These are phyloP conservation scores for Aspergillus sp. DNA, from an alignment of 2,329 filamentous ascomycete species.

Conservation along the genomic window DNA sequence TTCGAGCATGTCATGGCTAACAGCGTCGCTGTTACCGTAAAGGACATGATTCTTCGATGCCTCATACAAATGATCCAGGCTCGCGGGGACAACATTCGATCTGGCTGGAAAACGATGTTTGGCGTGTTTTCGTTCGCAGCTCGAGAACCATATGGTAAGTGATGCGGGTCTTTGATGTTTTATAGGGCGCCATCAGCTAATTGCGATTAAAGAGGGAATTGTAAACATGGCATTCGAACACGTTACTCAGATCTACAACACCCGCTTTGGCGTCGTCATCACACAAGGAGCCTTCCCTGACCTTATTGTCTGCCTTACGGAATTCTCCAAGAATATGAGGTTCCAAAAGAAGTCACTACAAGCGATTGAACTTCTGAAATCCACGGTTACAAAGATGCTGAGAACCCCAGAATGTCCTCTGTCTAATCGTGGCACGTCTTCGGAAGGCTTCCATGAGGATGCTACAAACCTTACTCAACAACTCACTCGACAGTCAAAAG, in stretches of 20 bases:
- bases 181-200: neutral
- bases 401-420: slow-evolving; percentile 93
- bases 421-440: slow-evolving; percentile 61
- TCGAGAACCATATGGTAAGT: slow-evolving; percentile 73
- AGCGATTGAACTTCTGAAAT: slow-evolving; percentile 91
- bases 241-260: slow-evolving; percentile 92
- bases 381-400: slow-evolving; percentile 90
- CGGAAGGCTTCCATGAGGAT: slow-evolving; percentile 44
- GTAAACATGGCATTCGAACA: slow-evolving; percentile 97
- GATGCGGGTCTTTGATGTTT: neutral
- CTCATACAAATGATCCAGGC: slow-evolving; percentile 99
- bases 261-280: slow-evolving; percentile 92
- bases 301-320: slow-evolving; percentile 90
- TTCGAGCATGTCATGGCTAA: slow-evolving; percentile 98
- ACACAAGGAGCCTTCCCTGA: slow-evolving; percentile 96
- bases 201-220: slow-evolving; percentile 67
- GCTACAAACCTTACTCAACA: slow-evolving; percentile 58
- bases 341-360: slow-evolving; percentile 99
- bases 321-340: slow-evolving; percentile 97
- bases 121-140: slow-evolving; percentile 97
- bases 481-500: slow-evolving; percentile 78
- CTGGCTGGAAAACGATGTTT: slow-evolving; percentile 99
- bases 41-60: slow-evolving; percentile 95
- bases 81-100: slow-evolving; percentile 91
- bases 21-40: slow-evolving; percentile 85